Evolutionary conservation across 352 stramenopile genomes (phyloP), one percentile per base, ranked within the genome.

Genomic region (Pythium phragmitis): DNA sequence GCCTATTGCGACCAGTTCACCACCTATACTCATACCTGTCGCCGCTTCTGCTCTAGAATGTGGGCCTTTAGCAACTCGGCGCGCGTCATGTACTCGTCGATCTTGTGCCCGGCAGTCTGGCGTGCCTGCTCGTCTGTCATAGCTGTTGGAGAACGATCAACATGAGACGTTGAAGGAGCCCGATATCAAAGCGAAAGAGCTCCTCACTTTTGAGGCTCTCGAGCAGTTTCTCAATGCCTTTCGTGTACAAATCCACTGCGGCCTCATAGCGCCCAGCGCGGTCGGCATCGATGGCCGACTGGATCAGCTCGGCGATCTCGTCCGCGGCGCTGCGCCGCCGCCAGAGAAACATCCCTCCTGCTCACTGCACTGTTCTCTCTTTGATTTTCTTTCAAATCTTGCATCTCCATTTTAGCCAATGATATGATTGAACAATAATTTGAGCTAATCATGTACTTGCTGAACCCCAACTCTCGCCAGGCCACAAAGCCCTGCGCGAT

Each of bases 11-110:
- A 6, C 23, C 28, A 26, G 49, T 13, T 41, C 7, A 23, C 37
- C 14, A 42, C 7, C 11, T 11, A 30, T 23, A 11, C 4, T 12
- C 45, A 52, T 11, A 48, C 56, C 9, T 16, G 57, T 52, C 65
- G 65, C 47, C 67, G 59, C 49, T 74, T 37, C 47, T 61, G 58
- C 23, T 59, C 46, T 26, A 46, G 16, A 4, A 70, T 26, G 23
- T 66, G 37, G 0, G 76, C 70, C 46, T 92, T 93, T 5, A 95
- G 49, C 23, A 80, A 62, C 74, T 95, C 86, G 1, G 86, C 86
- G 12, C 86, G 73, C 39, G 84, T 68, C 79, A 95, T 92, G 61
- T 91, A 93, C 62, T 88, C 82, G 34, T 91, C 73, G 33, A 92
- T 92, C 58, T 88, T 84, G 16, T 65, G 55, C 4, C 76, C 57